Evolutionary conservation across 768 basidiomycete genomes (phyloP).

Genomic region (Suillus decipiens): DNA sequence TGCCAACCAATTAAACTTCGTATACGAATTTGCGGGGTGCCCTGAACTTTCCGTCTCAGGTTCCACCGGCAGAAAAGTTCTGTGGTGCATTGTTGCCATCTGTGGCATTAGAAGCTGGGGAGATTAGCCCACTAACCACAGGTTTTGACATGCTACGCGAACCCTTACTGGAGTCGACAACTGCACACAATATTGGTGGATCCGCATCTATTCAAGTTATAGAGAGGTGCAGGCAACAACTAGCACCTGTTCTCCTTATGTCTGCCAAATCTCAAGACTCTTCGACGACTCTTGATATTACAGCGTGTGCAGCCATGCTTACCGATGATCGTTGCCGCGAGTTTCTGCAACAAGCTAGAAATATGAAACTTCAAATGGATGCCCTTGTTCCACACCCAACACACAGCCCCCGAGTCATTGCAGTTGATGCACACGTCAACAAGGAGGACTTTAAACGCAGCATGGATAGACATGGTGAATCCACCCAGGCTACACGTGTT

Average conservation of each 20-base stretch:
- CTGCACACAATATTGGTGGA: slow-evolving; percentile 13
- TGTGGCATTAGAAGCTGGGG: slow-evolving; percentile 14
- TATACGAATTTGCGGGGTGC: slow-evolving; percentile 15
- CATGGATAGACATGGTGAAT: slow-evolving; percentile 15
- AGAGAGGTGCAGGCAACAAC: slow-evolving; percentile 28
- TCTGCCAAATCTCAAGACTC: slow-evolving; percentile 20
- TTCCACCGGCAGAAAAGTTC: slow-evolving; percentile 8
- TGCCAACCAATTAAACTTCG: neutral
- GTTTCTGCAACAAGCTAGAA: slow-evolving; percentile 24
- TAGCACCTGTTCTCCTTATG: slow-evolving; percentile 27
- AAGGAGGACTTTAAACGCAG: slow-evolving; percentile 14
- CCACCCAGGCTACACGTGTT: slow-evolving; percentile 19
- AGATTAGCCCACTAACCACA: slow-evolving; percentile 11
- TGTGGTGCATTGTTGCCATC: slow-evolving; percentile 13
- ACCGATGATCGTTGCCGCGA: slow-evolving; percentile 28
- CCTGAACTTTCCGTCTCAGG: slow-evolving; percentile 14
- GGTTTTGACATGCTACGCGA: slow-evolving; percentile 8
- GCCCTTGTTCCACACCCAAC: slow-evolving; percentile 12
- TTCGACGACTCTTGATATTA: slow-evolving; percentile 15
- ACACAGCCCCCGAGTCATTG: slow-evolving; percentile 8
- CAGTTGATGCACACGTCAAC: neutral
- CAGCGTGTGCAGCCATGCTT: slow-evolving; percentile 26
- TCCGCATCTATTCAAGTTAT: slow-evolving; percentile 16
- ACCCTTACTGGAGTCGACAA: slow-evolving; percentile 6
- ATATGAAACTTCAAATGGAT: slow-evolving; percentile 27